Evolutionary conservation across 2,329 filamentous ascomycete genomes (phyloP), one percentile per base, ranked within the genome.

Genomic region (Tolypocladium cylindrosporum): DNA sequence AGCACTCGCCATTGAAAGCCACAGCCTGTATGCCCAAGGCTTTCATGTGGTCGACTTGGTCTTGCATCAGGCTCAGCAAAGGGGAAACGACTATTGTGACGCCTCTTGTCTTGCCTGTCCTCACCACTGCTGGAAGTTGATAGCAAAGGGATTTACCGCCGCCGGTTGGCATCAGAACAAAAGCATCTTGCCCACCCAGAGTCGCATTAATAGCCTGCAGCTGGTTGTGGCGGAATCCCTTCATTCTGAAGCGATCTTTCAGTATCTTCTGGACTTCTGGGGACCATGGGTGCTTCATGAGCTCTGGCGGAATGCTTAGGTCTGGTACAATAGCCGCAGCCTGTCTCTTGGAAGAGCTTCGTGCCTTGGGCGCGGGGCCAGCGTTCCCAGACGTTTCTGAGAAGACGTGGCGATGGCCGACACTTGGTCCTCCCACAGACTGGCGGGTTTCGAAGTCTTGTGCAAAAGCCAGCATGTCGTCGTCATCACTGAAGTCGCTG

Each of bases 141-240:
- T 99, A 99, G 71, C 94, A 97, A 1, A 99, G 79, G 1, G 93
- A 97, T 70, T 99, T 99, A 48, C 94, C 94, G 60, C 94, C 94
- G 56, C 94, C 94, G 0, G 94, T 99, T 2, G 95, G 94, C 94
- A 99, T 99, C 43, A 99, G 78, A 19, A 99, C 89, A 69, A 99
- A 99, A 0, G 89, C 88, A 72, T 99, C 93, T 62, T 93, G 86
- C 3, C 93, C 94, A 37, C 77, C 79, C 52, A 99, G 77, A 0
- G 94, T 97, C 1, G 92, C 88, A 71, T 99, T 97, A 71, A 99
- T 97, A 16, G 94, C 92, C 72, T 97, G 90, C 1, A 97, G 79
- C 69, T 99, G 94, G 68, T 97, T 94, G 57, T 87, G 85, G 37
- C 95, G 86, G 68, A 99, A 99, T 0, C 90, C 90, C 57, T 83